These are phyloP conservation scores for Colletotrichum australisinense DNA, from an alignment of 2,329 filamentous ascomycete species.

Conservation along the genomic window DNA sequence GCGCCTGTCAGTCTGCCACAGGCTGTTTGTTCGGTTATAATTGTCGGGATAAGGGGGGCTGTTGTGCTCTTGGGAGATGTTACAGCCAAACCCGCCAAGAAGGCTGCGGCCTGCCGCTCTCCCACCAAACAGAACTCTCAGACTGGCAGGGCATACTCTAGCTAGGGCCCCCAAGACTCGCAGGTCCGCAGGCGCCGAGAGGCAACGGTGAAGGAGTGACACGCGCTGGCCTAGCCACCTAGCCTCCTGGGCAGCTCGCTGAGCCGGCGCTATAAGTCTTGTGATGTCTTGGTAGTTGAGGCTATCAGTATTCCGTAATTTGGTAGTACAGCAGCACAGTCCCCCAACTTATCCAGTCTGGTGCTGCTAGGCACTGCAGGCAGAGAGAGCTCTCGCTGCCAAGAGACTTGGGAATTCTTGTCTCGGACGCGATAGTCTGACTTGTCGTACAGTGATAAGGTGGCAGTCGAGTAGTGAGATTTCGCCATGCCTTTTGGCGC, in stretches of 20 bases:
- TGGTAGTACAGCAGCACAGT: too few relatives aligned
- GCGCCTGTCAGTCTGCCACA: neutral
- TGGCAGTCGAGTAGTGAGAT: neutral
- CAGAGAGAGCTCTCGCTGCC: neutral
- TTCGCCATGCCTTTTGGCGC: slow-evolving; percentile 8
- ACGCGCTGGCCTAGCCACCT: neutral
- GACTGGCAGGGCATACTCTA: neutral
- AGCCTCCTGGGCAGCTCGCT: neutral
- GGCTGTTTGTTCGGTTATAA: neutral
- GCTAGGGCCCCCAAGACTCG: neutral
- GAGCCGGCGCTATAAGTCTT: neutral
- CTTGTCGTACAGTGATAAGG: neutral
- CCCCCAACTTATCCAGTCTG: too few relatives aligned
- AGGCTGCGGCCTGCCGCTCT: neutral
- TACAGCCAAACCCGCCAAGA: slow-evolving; percentile 13
- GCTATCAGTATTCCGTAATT: neutral
- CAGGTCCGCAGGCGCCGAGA: neutral
- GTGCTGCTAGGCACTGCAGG: neutral
- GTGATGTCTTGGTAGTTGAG: neutral
- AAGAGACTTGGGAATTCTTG: neutral
- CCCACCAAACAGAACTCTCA: neutral
- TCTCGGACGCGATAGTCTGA: neutral
- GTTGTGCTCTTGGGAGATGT: neutral
- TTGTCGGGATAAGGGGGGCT: neutral
- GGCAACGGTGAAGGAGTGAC: neutral